Evolutionary conservation across 208 protist species (phyloP), one percentile per base, ranked within the genome.

Genomic region (Porcisia hertigi): DNA sequence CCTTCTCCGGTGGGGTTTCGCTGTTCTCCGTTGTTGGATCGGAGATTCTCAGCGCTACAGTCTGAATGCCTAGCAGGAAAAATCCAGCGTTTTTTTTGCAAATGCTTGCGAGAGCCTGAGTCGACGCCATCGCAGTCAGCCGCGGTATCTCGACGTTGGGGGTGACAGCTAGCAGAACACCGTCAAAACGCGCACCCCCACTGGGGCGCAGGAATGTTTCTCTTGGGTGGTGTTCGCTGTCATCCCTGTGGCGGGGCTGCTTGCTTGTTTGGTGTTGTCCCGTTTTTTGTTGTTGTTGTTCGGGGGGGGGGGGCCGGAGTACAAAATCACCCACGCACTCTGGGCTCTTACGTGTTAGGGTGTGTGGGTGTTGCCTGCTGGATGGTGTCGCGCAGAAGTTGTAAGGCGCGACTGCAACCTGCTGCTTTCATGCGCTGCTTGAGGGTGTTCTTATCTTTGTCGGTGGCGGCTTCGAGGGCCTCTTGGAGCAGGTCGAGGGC

Each of bases 341-440:
- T 52, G 47, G 5, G 5, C 11, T 12, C 41, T 71, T 57, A 55
- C 49, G 43, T 23, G 23, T 36, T 14, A 12, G 43, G 9, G 45
- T 0, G 2, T 30, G 63, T 49, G 6, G 41, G 2, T 0, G 55
- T 59, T 59, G 66, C 30, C 47, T 36, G n/a, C 9, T 0, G 2
- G 25, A 43, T 23, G 47, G 66, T 59, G 39, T 74, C 77, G 41
- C 49, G 66, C 30, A 82, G 59, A 12, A 82, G 67, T 36, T 60
- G 43, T 0, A 82, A 30, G 14, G 77, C 74, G 8, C 77, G 71
- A 53, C 72, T 36, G 39, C 77, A 58, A 18, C 77, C 77, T 39
- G 72, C 77, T 16, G 52, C 66, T 52, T 55, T 69, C 72, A 77
- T 82, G 7, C 77, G 77, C 30, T 82, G 66, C 2, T 77, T 70